Evolutionary conservation across 2,329 filamentous ascomycete genomes (phyloP).

Genomic region (Neopestalotiopsis rosae): DNA sequence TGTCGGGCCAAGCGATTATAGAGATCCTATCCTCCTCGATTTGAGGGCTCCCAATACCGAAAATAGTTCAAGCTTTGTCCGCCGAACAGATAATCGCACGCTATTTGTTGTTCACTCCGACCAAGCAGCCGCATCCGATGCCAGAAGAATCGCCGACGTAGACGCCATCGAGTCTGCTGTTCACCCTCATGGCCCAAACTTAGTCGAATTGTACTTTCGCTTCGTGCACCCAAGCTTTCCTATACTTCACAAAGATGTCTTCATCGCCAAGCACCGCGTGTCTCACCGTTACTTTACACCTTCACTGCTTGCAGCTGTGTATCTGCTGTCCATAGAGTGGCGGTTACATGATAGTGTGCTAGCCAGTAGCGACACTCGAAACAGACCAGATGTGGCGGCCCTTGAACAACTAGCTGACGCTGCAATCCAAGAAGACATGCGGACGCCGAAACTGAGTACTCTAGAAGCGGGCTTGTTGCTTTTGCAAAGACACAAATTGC

Average conservation of each 20-base stretch:
- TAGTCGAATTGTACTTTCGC: conserved; percentile 69
- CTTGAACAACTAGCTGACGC: conserved; percentile 39
- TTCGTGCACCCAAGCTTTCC: conserved; percentile 56
- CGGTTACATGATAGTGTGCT: conserved; percentile 57
- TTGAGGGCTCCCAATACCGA: too few species aligned
- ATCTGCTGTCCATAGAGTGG: conserved; percentile 59
- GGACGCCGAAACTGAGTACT: conserved; percentile 46
- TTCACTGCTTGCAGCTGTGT: conserved; percentile 59
- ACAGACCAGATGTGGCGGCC: conserved; percentile 41
- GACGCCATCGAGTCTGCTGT: conserved; percentile 62
- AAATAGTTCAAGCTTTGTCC: neutral
- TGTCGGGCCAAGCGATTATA: conserved; percentile 4
- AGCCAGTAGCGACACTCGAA: conserved; percentile 29
- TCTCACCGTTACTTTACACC: conserved; percentile 58
- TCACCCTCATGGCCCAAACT: conserved; percentile 60
- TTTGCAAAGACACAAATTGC: conserved; percentile 41
- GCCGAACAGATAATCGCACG: neutral
- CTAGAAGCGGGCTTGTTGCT: conserved; percentile 49
- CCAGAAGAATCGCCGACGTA: neutral
- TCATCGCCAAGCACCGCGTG: conserved; percentile 55
- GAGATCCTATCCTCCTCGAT: neutral
- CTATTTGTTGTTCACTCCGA: neutral
- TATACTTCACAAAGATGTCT: conserved; percentile 58
- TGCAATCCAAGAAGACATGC: conserved; percentile 39
- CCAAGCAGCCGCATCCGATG: neutral